A percentile compares a stretch with the other conserved stretches of the same genome.
Evolutionary conservation across 805 yeast genomes (phyloP).

Genomic region (Tetrapisispora pingtungensis): DNA sequence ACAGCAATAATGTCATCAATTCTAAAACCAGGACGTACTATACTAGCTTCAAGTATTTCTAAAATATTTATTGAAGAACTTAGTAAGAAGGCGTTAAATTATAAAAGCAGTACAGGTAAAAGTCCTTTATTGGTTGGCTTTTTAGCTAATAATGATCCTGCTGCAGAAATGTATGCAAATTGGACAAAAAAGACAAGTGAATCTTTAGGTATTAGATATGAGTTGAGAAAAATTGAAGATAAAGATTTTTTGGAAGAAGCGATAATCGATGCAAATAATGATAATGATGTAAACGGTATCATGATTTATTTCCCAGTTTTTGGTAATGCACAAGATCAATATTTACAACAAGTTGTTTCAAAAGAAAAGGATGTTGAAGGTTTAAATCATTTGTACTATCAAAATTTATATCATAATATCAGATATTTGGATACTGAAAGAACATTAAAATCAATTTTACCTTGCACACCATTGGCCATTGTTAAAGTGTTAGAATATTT

Average conservation of each 20-base stretch:
- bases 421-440: slow-evolving; percentile 73
- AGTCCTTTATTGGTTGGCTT: slow-evolving; percentile 82
- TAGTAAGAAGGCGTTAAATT: slow-evolving; percentile 40
- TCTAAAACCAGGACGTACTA: slow-evolving; percentile 54
- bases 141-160: slow-evolving; percentile 87
- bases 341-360: slow-evolving; percentile 87
- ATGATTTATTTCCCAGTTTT: slow-evolving; percentile 97
- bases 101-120: slow-evolving; percentile 31
- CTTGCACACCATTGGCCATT: slow-evolving; percentile 93
- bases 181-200: slow-evolving; percentile 92
- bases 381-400: slow-evolving; percentile 78
- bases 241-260: slow-evolving; percentile 81
- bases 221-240: slow-evolving; percentile 53
- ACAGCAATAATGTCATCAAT: not conserved
- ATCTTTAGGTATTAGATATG: slow-evolving; percentile 77
- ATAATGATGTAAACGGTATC: slow-evolving; percentile 73
- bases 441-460: slow-evolving; percentile 73
- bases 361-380: slow-evolving; percentile 95
- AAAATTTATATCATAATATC: slow-evolving; percentile 88
- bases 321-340: slow-evolving; percentile 91
- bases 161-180: slow-evolving; percentile 87
- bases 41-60: slow-evolving; percentile 80
- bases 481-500: slow-evolving; percentile 87
- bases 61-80: slow-evolving; percentile 73
- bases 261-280: slow-evolving; percentile 72